A percentile compares a stretch with the other conserved stretches of the same genome.
Evolutionary conservation across 2,329 filamentous ascomycete species (phyloP).

Genomic region (Phyllosticta citrichinensis): DNA sequence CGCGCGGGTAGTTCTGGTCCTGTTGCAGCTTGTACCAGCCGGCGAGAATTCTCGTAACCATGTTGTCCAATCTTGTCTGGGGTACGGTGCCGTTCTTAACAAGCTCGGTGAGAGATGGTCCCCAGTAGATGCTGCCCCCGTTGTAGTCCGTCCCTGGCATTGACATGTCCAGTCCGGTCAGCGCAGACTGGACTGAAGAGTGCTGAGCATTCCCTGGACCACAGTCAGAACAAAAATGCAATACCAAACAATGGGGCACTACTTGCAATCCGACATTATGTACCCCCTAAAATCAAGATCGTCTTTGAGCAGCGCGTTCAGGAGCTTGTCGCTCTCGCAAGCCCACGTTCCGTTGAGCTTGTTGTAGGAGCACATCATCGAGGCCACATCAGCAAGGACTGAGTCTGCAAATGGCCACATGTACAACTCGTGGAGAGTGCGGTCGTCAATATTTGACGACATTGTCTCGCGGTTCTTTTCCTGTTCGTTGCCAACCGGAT

Average conservation of each 20-base stretch:
- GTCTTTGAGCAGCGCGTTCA: conserved; percentile 42
- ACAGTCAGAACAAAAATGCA: background rate
- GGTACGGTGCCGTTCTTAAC: conserved; percentile 38
- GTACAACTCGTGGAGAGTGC: conserved; percentile 55
- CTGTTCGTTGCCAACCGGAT: conserved; percentile 53
- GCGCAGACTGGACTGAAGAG: conserved; percentile 33
- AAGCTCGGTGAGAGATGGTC: conserved; percentile 42
- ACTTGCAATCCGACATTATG: conserved; percentile 37
- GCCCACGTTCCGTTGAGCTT: conserved; percentile 40
- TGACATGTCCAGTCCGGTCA: conserved; percentile 43
- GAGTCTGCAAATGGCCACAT: conserved; percentile 57
- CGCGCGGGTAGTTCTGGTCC: conserved; percentile 33
- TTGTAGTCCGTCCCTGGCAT: conserved; percentile 42
- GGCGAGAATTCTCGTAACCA: conserved; percentile 36
- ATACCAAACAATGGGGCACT: conserved; percentile 7
- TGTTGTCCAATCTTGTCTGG: conserved; percentile 31
- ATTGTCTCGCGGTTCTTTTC: conserved; percentile 45
- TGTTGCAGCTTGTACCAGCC: conserved; percentile 41
- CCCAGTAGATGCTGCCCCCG: conserved; percentile 44
- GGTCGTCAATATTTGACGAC: conserved; percentile 55
- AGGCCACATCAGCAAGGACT: conserved; percentile 45
- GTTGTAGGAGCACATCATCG: conserved; percentile 48
- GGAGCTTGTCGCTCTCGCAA: conserved; percentile 39
- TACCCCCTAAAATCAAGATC: conserved; percentile 42
- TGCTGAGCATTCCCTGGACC: conserved; percentile 33